Base-by-base conservation (phyloP, 2,329 filamentous ascomycete genomes). In the Calonectria henricotiae region DNA sequence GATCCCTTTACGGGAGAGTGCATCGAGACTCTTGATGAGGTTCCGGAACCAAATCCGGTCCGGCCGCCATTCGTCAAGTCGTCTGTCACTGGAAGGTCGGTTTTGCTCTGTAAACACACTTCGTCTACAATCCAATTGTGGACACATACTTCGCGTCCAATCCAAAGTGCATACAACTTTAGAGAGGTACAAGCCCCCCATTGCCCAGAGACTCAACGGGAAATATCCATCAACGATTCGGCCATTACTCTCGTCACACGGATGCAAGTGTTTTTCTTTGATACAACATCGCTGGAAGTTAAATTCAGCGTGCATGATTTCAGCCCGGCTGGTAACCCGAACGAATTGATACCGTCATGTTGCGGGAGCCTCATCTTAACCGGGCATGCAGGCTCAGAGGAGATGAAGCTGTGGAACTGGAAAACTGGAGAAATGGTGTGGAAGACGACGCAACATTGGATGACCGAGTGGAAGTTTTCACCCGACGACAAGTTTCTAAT, bases 401-500 rank as follows among this genome's bases (percentile, higher is more conserved):
- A 6, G 20, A 39, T 39, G 20, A 39, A 58, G 23, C 2, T 58
- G 51, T 58, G 51, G 51, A n/a, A 39, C 7, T 58, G 51, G 51
- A 58, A n/a, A 17, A 39, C 8, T 9, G 35, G 51, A 17, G 51
- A 58, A 12, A 20, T 58, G 11, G 51, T 58, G 35, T 58, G 20
- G 12, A 58, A 37, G 4, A 17, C 37, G 32, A 4, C 12, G 3
- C 51, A 58, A 11, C 51, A 58, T 27, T 58, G 51, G 51, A 58
- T 58, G 51, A 58, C 35, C 9, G 30, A 58, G 6, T 58, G 51
- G 51, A 58, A 23, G 13, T 58, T 58, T 39, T 23, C 51, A 3
- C 51, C 35, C 1, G 51, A 58, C 5, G 51, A 58, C 13, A 6
- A 37, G 20, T 58, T 39, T 9, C 20, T 58, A 5, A 39, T 58